These are phyloP conservation scores for Ilyonectria sp. DNA, from an alignment of 2,329 filamentous ascomycete species.

Conservation along the genomic window DNA sequence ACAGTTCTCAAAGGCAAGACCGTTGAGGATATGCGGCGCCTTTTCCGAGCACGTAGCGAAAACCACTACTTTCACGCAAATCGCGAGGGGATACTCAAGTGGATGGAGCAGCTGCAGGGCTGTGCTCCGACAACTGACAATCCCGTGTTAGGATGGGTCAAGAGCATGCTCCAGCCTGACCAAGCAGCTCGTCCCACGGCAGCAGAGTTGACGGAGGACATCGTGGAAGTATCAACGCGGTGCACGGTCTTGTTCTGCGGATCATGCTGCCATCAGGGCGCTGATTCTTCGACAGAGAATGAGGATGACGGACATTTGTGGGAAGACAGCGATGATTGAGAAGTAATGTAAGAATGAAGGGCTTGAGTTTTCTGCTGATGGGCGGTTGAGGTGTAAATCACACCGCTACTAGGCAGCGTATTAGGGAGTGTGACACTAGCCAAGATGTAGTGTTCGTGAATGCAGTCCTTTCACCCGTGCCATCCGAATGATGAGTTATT, in stretches of 20 bases:
- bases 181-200: not conserved
- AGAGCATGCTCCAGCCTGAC: not conserved
- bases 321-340: not conserved
- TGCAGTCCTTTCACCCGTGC: too few species aligned
- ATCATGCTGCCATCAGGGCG: not conserved
- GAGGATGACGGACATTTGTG: not conserved
- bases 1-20: slow-evolving; percentile 4
- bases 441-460: too few species aligned
- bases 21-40: not conserved
- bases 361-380: not conserved
- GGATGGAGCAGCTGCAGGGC: not conserved
- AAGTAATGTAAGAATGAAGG: not conserved
- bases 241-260: not conserved
- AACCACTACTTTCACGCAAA: slow-evolving; percentile 7
- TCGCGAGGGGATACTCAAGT: not conserved
- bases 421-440: too few species aligned
- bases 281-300: not conserved
- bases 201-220: not conserved
- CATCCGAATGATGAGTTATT: too few species aligned
- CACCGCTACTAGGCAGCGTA: too few species aligned
- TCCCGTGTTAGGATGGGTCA: not conserved
- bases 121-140: not conserved
- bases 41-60: not conserved
- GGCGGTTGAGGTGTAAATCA: too few species aligned
- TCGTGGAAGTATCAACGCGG: not conserved